Evolutionary conservation across 2,329 filamentous ascomycete genomes (phyloP), one percentile per base, ranked within the genome.

Genomic region (Penicillium nordicum): DNA sequence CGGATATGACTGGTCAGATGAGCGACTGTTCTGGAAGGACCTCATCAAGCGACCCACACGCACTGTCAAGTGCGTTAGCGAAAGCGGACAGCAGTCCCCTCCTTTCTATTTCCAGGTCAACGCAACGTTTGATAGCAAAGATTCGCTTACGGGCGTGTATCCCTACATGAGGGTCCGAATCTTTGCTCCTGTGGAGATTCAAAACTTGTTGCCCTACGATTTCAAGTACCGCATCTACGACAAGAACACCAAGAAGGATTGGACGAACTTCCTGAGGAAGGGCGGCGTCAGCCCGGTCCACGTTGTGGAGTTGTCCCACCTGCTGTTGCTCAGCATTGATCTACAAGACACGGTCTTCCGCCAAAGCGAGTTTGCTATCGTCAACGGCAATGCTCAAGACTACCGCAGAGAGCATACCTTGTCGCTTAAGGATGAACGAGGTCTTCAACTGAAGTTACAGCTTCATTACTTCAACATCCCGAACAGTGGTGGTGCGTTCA

Each of bases 201-300:
- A 99, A 73, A 99, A 99, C 63, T 78, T 99, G 42, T 78, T 99
- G 37, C 94, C 94, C 0, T 97, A 94, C 70, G 94, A 99, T 74
- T 99, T 99, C 84, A 97, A 99, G 75, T 99, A 99, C 73, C 87
- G 93, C 53, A 97, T 99, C 53, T 99, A 97, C 69, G 94, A 99
- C 78, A 97, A 95, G 78, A 95, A 96, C 72, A 97, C 92, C 0
- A 95, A 93, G 80, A 96, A 95, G 72, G 94, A 99, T 72, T 99
- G 94, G 94, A 95, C 91, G 5, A 99, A 99, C 72, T 99, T 99
- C 77, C 78, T 99, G 45, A 86, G 94, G 55, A 97, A 97, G 74
- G 94, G 95, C 27, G 95, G 95, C 14, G 88, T 97, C 55, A 99
- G 94, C 71, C 95, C 95, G 0, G 92, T 99, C 0, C 94, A 99